phyloP scores from a whole-genome alignment of 306 rosid genomes.

The Herpetospermum pedunculosum region DNA sequence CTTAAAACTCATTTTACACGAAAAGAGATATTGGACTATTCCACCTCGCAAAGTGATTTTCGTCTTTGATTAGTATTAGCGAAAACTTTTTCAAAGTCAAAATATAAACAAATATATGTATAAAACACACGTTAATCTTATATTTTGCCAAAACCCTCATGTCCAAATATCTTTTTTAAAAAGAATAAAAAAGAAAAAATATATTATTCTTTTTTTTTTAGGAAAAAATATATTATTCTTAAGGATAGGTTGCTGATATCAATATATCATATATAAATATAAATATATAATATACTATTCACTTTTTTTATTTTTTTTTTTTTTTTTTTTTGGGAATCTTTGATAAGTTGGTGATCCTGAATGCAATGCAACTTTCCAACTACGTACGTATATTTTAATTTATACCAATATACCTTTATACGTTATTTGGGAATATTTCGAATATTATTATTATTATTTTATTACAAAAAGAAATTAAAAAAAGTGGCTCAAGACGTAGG shows the following conservation, averaged over 20 bases:
- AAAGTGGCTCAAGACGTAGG: slow-evolving; percentile 23
- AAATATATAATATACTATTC: not conserved
- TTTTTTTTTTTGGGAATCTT: not conserved
- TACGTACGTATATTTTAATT: not conserved
- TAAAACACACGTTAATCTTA: too few relatives aligned
- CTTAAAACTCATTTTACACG: too few relatives aligned
- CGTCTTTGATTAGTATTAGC: too few relatives aligned
- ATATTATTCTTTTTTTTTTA: too few relatives aligned
- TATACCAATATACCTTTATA: slow-evolving; percentile 12
- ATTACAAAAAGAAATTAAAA: not conserved
- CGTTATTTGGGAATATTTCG: not conserved
- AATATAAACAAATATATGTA: too few relatives aligned
- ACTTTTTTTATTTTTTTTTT: not conserved
- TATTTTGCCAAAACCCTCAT: too few relatives aligned
- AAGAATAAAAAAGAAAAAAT: too few relatives aligned
- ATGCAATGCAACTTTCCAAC: not conserved
- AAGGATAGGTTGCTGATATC: slow-evolving; percentile 3
- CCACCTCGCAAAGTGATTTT: too few relatives aligned
- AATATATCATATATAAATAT: not conserved
- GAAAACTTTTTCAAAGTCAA: too few relatives aligned
- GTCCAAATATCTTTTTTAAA: too few relatives aligned
- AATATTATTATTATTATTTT: not conserved
- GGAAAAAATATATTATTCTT: slow-evolving; percentile 2
- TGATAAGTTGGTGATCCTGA: not conserved
- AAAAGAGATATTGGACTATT: too few relatives aligned